Percentiles rank a stretch among this genome's conserved stretches.
These are phyloP conservation scores for Gnomoniopsis sp. DNA, from an alignment of 2,329 filamentous ascomycete species.

Conservation along the genomic window DNA sequence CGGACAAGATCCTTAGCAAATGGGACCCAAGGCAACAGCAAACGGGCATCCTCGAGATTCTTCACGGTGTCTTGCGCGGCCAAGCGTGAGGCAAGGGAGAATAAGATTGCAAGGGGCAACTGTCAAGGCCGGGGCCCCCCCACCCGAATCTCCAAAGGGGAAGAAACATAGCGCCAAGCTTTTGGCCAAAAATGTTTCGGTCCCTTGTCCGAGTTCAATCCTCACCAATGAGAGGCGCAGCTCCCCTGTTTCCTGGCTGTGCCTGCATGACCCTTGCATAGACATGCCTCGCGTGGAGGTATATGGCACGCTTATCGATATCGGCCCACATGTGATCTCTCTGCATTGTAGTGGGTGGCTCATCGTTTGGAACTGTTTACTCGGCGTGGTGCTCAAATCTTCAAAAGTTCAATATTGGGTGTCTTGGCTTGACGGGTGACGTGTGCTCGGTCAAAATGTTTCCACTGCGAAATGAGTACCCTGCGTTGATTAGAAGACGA, in stretches of 20 bases:
- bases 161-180: conserved; percentile 1
- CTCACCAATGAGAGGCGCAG: not conserved
- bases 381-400: too few relatives aligned
- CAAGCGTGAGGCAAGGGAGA: not conserved
- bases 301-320: not conserved
- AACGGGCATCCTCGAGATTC: not conserved
- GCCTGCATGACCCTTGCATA: not conserved
- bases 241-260: not conserved
- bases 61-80: conserved; percentile 3
- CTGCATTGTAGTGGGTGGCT: not conserved
- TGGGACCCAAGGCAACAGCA: not conserved
- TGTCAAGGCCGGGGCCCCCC: conserved; percentile 10
- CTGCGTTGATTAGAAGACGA: not conserved
- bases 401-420: too few relatives aligned
- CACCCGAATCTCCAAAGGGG: not conserved
- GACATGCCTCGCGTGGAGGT: not conserved
- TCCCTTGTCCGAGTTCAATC: not conserved
- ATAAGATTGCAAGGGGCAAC: conserved; percentile 13
- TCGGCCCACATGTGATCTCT: not conserved
- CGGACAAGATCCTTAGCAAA: not conserved
- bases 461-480: too few relatives aligned
- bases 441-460: too few relatives aligned
- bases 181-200: conserved; percentile 2
- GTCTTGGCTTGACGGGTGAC: too few relatives aligned
- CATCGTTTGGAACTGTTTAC: too few relatives aligned